Evolutionary conservation across 129 eudicot species (phyloP).

Genomic region (Kitagawia praeruptora): DNA sequence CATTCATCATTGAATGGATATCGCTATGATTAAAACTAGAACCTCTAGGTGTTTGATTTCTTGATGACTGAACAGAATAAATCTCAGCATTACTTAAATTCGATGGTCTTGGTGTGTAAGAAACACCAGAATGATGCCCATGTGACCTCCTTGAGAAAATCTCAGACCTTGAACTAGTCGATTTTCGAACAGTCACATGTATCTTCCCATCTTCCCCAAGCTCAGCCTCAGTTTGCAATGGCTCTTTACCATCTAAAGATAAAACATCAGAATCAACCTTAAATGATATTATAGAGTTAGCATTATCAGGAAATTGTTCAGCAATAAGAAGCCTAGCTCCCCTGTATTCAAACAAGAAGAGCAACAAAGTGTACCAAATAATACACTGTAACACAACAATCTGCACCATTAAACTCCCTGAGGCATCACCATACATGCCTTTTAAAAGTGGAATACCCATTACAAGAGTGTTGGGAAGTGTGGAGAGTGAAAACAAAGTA

Average conservation of each 20-base stretch:
- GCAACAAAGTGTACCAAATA: constrained; percentile 84
- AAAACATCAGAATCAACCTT: constrained; percentile 68
- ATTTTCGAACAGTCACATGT: constrained; percentile 74
- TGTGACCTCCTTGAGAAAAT: constrained; percentile 24
- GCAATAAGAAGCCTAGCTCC: constrained; percentile 72
- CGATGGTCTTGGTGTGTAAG: constrained; percentile 35
- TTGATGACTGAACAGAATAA: constrained; percentile 42
- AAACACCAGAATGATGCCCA: constrained; percentile 21
- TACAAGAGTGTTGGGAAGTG: constrained; percentile 80
- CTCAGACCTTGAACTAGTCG: constrained; percentile 63
- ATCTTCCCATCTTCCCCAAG: constrained; percentile 81
- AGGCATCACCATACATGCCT: constrained; percentile 80
- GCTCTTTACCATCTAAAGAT: constrained; percentile 81
- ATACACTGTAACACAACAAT: constrained; percentile 83
- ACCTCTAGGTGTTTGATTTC: constrained; percentile 43
- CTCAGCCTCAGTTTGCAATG: constrained; percentile 76
- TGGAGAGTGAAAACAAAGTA: constrained; percentile 72
- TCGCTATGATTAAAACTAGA: constrained; percentile 41
- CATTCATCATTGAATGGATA: constrained; percentile 40
- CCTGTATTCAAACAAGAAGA: constrained; percentile 78
- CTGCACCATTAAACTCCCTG: constrained; percentile 91
- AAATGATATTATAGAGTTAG: constrained; percentile 65
- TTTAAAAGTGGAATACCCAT: constrained; percentile 88
- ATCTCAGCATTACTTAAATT: constrained; percentile 37
- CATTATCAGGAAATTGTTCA: constrained; percentile 90